Conservation (phyloP, 768 basidiomycete species). For the Albatrellus ellisii region DNA sequence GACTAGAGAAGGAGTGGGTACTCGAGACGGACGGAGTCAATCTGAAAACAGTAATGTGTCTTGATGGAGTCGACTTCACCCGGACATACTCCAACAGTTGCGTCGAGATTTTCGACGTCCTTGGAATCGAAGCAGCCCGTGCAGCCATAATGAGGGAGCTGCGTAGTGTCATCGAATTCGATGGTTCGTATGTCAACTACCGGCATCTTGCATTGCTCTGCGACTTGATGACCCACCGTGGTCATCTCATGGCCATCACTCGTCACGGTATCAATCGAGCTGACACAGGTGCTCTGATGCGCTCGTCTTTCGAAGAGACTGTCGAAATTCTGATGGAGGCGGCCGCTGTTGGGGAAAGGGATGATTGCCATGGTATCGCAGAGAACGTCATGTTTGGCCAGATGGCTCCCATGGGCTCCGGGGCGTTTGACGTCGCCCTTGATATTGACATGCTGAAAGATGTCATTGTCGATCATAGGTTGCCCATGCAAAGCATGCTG, state of each 20-base stretch:
- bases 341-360: constrained; percentile 94
- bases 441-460: constrained; percentile 99
- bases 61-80: constrained; percentile 88
- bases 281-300: constrained; percentile 97
- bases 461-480: constrained; percentile 90
- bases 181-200: constrained; percentile 99
- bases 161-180: constrained; percentile 94
- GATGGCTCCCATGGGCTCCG: constrained; percentile 99
- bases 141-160: constrained; percentile 91
- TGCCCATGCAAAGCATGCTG: constrained; percentile 75
- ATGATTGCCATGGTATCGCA: constrained; percentile 97
- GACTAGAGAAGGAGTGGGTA: constrained; percentile 78
- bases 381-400: constrained; percentile 99
- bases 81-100: constrained; percentile 97
- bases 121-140: constrained; percentile 95
- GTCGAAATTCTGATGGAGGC: constrained; percentile 99
- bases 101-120: constrained; percentile 84
- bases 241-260: constrained; percentile 93
- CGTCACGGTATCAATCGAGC: constrained; percentile 98
- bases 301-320: constrained; percentile 99
- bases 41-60: constrained; percentile 86
- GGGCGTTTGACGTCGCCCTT: constrained; percentile 88
- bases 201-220: constrained; percentile 93
- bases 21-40: constrained; percentile 97
- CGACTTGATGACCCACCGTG: constrained; percentile 97